These are phyloP conservation scores for Phytophthora chlamydospora DNA, from an alignment of 352 stramenopile genomes.

Conservation along the genomic window DNA sequence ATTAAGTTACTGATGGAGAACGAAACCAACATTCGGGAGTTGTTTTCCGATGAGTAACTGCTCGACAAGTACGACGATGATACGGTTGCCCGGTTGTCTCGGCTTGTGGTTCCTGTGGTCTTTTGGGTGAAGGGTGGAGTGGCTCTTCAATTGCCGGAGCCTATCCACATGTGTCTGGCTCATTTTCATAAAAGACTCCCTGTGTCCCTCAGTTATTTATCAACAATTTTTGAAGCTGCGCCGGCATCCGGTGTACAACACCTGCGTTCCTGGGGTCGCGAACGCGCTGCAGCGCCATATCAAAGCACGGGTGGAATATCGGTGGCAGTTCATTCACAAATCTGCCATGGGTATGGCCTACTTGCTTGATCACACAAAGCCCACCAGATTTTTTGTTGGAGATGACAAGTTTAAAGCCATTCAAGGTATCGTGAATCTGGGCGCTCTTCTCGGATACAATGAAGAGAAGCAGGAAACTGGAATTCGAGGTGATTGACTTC, in stretches of 20 bases:
- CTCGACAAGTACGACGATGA: conserved; percentile 8
- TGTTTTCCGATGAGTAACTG: conserved; percentile 3
- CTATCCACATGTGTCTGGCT: conserved; percentile 8
- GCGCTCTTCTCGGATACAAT: neutral
- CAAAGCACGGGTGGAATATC: too few species aligned
- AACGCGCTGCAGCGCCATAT: too few species aligned
- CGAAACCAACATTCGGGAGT: neutral
- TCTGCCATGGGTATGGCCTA: conserved; percentile 1
- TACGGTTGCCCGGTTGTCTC: neutral
- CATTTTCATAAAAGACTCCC: conserved; percentile 13
- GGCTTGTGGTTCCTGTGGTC: conserved; percentile 3
- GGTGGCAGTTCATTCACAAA: conserved; percentile 6
- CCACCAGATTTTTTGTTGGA: neutral
- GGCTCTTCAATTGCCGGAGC: conserved; percentile 3
- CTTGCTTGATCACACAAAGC: conserved; percentile 5
- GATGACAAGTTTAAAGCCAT: neutral
- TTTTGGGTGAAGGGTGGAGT: conserved; percentile 12
- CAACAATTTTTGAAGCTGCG: conserved; percentile 9
- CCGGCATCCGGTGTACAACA: neutral
- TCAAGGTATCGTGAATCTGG: neutral
- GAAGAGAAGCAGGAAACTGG: neutral
- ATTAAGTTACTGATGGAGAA: conserved; percentile 11
- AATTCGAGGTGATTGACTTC: neutral
- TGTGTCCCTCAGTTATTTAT: conserved; percentile 15
- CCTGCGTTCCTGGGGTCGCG: too few species aligned